Evolutionary conservation across 208 protist genomes (phyloP), one percentile per base, ranked within the genome.

Genomic region (Endotrypanum monterogeii): DNA sequence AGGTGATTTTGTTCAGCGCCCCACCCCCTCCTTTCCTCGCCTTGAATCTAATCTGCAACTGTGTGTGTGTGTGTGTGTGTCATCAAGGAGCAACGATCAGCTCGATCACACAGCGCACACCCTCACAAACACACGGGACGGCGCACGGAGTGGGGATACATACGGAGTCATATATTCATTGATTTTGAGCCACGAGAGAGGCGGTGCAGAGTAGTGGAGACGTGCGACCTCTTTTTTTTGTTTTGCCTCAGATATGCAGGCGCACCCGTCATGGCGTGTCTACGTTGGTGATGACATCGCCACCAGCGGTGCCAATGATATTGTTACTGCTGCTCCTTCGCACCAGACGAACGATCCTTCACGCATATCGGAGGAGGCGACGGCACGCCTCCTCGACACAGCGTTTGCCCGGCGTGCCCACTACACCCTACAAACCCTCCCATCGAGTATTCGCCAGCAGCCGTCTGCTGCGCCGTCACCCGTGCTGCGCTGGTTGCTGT

Each of bases 381-480:
- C 4, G 28, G 54, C 39, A 39, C 68, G 39, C 55, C 50, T 74
- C 32, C 55, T 89, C 2, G 82, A 89, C 71, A 55, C 70, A 28
- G 85, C 82, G 20, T 89, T 89, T 55, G 67, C 69, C 41, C 51
- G 67, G 7, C 61, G 74, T 1, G 67, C 71, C 0, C 52, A 30
- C 9, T 5, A n/a, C 8, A 56, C 48, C 16, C 55, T 85, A 37
- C 41, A 67, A 16, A 35, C n/a, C 11, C 41, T 75, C 9, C 55
- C 82, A 5, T 54, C 67, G 1, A 50, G 8, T 11, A 35, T 79
- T 8, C 82, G 74, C 18, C 74, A 58, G 35, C 52, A 72, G 60
- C 85, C 85, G 4, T 86, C 81, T 16, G 63, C 82, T 0, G 82
- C 82, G 7, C 70, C 82, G 28, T 89, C 85, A 20, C 85, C 85